Base-by-base conservation (phyloP, 2,329 filamentous ascomycete genomes). In the Alternaria metachromatica region DNA sequence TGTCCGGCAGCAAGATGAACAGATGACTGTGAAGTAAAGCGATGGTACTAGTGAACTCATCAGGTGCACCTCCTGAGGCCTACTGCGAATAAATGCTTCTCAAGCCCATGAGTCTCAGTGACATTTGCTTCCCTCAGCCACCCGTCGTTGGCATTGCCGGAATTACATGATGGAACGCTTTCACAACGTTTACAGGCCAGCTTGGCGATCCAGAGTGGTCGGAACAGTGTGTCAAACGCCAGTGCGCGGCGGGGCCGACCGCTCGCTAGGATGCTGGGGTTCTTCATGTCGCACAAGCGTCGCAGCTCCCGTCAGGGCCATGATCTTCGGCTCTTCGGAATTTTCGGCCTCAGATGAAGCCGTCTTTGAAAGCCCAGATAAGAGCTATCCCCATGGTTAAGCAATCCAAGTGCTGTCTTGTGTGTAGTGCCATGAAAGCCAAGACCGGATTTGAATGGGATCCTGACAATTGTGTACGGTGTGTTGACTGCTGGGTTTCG, bases 161-260 rank as follows among this genome's bases (percentile, higher is more conserved):
- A 41, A 43, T 53, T 54, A 67, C 70, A 70, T 67, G 63, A 60
- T 66, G 71, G 64, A 69, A 73, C 70, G 28, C 30, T 55, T 55
- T 21, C 49, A 65, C 59, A 62, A 68, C 67, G 45, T 63, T 53
- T 64, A 18, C 43, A 59, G 56, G 30, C 55, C 56, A 41, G n/a
- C 51, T 56, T 57, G 49, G 28, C 57, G 30, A 58, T 53, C 26
- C 23, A 43, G 23, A 53, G 37, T 55, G 25, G 30, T 44, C 41
- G 21, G 46, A 59, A 44, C 30, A 51, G 53, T 55, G 58, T 64
- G 54, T 64, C 56, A 64, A 61, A 66, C 60, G 53, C 58, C 55
- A 63, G 60, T 62, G 60, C 41, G 57, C 54, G 53, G 56, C 55
- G 62, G 51, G 49, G 41, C 18, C 60, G 50, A 43, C 57, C 48